Evolutionary conservation across 73 alveolate species (phyloP).

Genomic region (Halteria grandinella): DNA sequence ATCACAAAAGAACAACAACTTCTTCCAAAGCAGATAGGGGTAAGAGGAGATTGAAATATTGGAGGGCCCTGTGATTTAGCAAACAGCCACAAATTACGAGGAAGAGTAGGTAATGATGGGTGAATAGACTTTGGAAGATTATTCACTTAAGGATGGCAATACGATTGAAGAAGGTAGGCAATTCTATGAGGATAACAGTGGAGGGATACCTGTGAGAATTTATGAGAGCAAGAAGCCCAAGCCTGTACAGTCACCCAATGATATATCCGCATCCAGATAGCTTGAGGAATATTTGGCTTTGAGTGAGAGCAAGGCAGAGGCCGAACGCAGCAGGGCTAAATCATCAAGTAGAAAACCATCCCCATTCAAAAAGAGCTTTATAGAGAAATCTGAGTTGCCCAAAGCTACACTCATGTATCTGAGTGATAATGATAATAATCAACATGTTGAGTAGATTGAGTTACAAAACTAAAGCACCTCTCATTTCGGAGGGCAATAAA

Average conservation of each 20-base stretch:
- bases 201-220: background rate
- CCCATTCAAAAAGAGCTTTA: slow-evolving; percentile 23
- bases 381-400: background rate
- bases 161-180: background rate
- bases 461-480: background rate
- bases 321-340: background rate
- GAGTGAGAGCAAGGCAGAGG: slow-evolving; percentile 5
- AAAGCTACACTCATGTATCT: too few species aligned
- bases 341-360: background rate
- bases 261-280: background rate
- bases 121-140: too few species aligned
- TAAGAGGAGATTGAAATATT: slow-evolving; percentile 18
- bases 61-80: background rate
- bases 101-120: too few species aligned
- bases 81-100: background rate
- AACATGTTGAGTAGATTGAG: too few species aligned
- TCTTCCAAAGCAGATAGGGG: slow-evolving; percentile 32
- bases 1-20: slow-evolving; percentile 34
- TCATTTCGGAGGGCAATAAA: background rate
- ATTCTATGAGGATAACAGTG: too few species aligned
- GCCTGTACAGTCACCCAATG: background rate
- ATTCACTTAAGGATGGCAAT: background rate
- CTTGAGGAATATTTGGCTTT: background rate
- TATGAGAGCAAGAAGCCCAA: slow-evolving; percentile 19
- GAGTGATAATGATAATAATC: too few species aligned